These are phyloP conservation scores for Oryza meridionalis DNA, from an alignment of 176 grass and related monocot genomes.

Conservation along the genomic window DNA sequence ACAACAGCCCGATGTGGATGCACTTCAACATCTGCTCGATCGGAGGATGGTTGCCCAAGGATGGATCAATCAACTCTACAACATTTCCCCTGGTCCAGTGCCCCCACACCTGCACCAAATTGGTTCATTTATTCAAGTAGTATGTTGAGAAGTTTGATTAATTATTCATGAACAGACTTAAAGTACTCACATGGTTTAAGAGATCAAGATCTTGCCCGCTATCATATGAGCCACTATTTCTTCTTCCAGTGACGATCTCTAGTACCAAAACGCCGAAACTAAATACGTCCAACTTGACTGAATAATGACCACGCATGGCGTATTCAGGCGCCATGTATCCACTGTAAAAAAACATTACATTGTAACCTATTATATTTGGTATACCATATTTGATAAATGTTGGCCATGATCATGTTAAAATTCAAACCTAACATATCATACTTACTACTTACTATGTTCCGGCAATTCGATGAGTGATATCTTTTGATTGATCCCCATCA, in stretches of 20 bases:
- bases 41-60: slow-evolving; percentile 26
- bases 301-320: too few relatives aligned
- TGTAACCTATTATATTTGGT: background rate
- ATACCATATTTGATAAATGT: background rate
- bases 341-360: slow-evolving; percentile 17
- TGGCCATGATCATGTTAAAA: background rate
- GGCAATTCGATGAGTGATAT: slow-evolving; percentile 47
- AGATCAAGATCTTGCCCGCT: slow-evolving; percentile 38
- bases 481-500: slow-evolving; percentile 43
- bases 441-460: slow-evolving; percentile 86
- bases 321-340: too few relatives aligned
- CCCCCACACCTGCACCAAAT: slow-evolving; percentile 52
- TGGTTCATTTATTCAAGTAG: background rate
- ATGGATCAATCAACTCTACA: slow-evolving; percentile 41
- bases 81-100: slow-evolving; percentile 51
- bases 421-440: background rate
- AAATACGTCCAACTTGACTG: too few relatives aligned
- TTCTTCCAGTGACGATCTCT: slow-evolving; percentile 1
- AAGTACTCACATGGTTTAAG: slow-evolving; percentile 45
- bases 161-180: background rate
- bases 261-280: too few relatives aligned
- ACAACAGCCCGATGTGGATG: slow-evolving; percentile 58
- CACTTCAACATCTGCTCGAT: slow-evolving; percentile 45
- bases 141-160: background rate
- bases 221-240: background rate